Evolutionary conservation across 176 grass and related monocot genomes (phyloP), one percentile per base, ranked within the genome.

Genomic region (Triticum dicoccoides): DNA sequence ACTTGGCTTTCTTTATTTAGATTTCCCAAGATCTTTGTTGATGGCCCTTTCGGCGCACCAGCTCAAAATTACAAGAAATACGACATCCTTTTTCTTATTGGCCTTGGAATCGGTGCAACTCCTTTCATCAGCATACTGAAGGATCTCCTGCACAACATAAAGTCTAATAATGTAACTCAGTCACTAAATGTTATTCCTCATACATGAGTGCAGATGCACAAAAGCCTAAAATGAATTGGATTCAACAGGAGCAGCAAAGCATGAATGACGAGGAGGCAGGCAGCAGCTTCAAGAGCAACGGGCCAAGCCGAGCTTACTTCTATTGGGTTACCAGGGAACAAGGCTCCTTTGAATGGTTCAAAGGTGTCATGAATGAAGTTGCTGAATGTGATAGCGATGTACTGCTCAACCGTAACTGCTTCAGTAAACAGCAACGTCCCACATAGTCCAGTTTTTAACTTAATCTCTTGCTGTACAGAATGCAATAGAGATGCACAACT

Each of bases 401-500:
- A 89, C 69, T 83, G 82, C 23, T 74, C 66, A 72, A 71, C 49
- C 67, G 56, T 35, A 33, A 78, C 65, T 86, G 72, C 17, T 51
- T 62, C 64, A 82, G 25, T 76, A 49, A 76, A 89, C 44, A 52
- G 24, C 25, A 76, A 44, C 4, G 44, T 59, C 6, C 6, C 59
- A 68, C 27, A 24, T 73, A 65, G 27, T 51, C 11, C 63, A 83
- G 5, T 32, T 68, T 11, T 11, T 86, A 85, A 85, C 62, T 32
- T 85, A 38, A 67, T 78, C 21, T 52, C 42, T 77, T 14, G 9
- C 9, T 85, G 11, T 67, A 78, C 87, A 99, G 94, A 86, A 97
- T 89, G 68, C 90, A 73, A 97, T 99, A 80, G 97, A 99, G 83
- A 99, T 99, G 94, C 97, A 99, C 87, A 94, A 99, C 82, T 97